Evolutionary conservation across 768 basidiomycete genomes (phyloP).

Genomic region (Suillus lakei): DNA sequence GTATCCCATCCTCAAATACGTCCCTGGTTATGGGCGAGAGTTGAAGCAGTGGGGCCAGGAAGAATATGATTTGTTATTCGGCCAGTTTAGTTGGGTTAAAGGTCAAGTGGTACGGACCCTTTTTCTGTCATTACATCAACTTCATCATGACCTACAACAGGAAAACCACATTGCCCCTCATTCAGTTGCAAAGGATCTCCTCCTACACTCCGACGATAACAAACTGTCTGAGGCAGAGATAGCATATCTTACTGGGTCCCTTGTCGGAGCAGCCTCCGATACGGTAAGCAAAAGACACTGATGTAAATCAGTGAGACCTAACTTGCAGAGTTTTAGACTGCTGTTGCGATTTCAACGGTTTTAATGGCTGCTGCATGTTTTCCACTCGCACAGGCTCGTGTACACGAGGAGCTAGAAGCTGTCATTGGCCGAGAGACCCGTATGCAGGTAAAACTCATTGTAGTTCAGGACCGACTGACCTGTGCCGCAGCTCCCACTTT

Average conservation of each 20-base stretch:
- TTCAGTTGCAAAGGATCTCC: constrained; percentile 57
- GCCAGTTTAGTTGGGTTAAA: constrained; percentile 49
- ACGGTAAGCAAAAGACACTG: constrained; percentile 36
- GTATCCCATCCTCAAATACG: constrained; percentile 43
- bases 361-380: constrained; percentile 44
- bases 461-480: background rate
- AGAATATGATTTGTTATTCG: constrained; percentile 54
- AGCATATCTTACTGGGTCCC: constrained; percentile 62
- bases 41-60: constrained; percentile 57
- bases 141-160: constrained; percentile 10
- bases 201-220: constrained; percentile 50
- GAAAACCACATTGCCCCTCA: constrained; percentile 12
- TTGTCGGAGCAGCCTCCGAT: constrained; percentile 68
- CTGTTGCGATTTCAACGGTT: constrained; percentile 30
- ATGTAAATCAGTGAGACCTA: too few relatives aligned
- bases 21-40: constrained; percentile 67
- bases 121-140: constrained; percentile 31
- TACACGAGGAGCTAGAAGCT: constrained; percentile 42
- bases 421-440: constrained; percentile 41
- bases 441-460: constrained; percentile 16
- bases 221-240: constrained; percentile 55
- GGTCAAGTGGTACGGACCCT: constrained; percentile 42
- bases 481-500: constrained; percentile 43
- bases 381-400: constrained; percentile 37
- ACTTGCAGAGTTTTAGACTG: constrained; percentile 20